A percentile compares a stretch with the other conserved stretches of the same genome.
Conservation (phyloP, 2,329 filamentous ascomycete species). For the Emmonsia crescens region DNA sequence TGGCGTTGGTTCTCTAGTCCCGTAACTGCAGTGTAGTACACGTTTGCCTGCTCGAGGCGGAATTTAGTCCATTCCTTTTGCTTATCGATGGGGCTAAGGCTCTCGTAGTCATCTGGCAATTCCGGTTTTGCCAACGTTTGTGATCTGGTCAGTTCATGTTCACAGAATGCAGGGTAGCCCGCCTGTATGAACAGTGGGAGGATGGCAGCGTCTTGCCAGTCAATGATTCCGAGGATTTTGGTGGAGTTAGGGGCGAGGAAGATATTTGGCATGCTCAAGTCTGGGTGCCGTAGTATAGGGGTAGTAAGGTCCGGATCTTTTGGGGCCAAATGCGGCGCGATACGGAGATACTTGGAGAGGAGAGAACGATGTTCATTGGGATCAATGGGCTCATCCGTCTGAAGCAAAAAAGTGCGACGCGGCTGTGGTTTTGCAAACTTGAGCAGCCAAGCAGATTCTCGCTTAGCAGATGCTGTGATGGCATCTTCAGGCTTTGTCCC, state of each 20-base stretch:
- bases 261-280: constrained; percentile 21
- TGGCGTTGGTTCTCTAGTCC: no score
- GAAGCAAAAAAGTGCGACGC: no score
- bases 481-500: constrained; percentile 11
- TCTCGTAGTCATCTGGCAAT: no score
- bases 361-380: constrained; percentile 17
- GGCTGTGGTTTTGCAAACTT: no score
- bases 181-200: constrained; percentile 19
- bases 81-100: no score
- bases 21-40: no score
- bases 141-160: no score
- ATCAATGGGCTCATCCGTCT: no score
- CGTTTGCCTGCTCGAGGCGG: no score
- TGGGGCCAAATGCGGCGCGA: constrained; percentile 16
- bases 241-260: constrained; percentile 17
- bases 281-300: constrained; percentile 19
- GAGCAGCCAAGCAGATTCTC: no score
- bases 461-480: constrained; percentile 18
- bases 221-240: constrained; percentile 19
- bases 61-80: no score
- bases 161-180: constrained; percentile 17
- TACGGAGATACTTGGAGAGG: constrained; percentile 17
- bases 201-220: constrained; percentile 21
- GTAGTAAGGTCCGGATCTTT: constrained; percentile 6
- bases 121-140: no score